phyloP scores from a whole-genome alignment of 116 monocot genomes.

The Posidonia oceanica region DNA sequence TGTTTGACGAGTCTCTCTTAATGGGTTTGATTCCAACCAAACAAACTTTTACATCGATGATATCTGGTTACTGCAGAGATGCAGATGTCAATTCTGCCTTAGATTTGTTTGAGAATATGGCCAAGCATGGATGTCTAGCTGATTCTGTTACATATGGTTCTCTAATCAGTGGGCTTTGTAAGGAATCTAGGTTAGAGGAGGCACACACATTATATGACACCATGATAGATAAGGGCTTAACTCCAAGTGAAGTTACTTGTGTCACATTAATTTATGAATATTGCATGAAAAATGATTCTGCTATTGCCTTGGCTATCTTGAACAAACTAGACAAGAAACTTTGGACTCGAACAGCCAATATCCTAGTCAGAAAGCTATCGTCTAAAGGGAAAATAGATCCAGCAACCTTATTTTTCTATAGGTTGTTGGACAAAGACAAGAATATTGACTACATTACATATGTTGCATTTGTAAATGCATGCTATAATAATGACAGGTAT shows the following conservation, averaged over 20 bases:
- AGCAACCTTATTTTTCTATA: constrained; percentile 48
- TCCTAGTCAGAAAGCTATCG: constrained; percentile 73
- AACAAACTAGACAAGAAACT: constrained; percentile 70
- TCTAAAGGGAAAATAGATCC: constrained; percentile 47
- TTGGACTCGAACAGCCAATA: constrained; percentile 47
- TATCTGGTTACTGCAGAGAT: constrained; percentile 66
- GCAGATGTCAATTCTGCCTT: constrained; percentile 44
- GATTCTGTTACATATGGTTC: constrained; percentile 87
- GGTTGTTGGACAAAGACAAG: constrained; percentile 40
- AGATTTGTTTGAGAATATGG: constrained; percentile 74
- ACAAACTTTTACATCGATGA: constrained; percentile 83
- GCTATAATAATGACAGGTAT: constrained; percentile 56
- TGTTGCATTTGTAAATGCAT: constrained; percentile 70
- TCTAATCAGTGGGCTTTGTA: constrained; percentile 92
- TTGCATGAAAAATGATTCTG: constrained; percentile 41
- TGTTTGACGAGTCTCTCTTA: constrained; percentile 46
- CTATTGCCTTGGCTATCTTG: constrained; percentile 44
- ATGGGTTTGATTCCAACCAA: constrained; percentile 55
- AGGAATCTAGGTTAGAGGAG: constrained; percentile 72
- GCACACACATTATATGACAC: constrained; percentile 61
- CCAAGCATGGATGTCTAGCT: constrained; percentile 34
- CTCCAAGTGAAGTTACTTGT: constrained; percentile 80
- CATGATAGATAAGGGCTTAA: constrained; percentile 74
- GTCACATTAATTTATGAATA: constrained; percentile 68
- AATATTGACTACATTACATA: constrained; percentile 47